phyloP scores from a whole-genome alignment of 768 basidiomycete genomes.

The Peribolospora kevripleyi region DNA sequence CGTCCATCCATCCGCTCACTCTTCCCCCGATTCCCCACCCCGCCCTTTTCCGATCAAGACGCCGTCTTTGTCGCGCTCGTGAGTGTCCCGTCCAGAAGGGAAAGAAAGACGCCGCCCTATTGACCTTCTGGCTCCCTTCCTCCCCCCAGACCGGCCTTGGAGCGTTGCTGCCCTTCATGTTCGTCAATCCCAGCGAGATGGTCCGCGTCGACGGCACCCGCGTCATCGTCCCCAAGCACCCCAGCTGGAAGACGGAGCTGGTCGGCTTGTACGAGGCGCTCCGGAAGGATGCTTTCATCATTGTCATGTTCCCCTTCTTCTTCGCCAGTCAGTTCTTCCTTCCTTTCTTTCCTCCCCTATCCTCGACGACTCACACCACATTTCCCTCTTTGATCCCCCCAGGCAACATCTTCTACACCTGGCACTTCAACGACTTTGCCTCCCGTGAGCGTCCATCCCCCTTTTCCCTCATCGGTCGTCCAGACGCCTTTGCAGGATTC shows the following conservation, averaged over 20 bases:
- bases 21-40: no score
- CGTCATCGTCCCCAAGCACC: conserved; percentile 2
- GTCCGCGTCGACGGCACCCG: conserved; percentile 27
- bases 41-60: conserved; percentile 18
- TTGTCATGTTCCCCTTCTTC: conserved; percentile 59
- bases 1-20: no score
- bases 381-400: not conserved
- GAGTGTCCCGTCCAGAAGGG: no score
- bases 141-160: not conserved
- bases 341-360: conserved; percentile 14
- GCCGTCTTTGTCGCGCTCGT: conserved; percentile 49
- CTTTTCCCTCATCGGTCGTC: not conserved
- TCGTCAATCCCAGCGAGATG: conserved; percentile 49
- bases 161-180: conserved; percentile 21
- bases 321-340: conserved; percentile 23
- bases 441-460: not conserved
- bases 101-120: no score
- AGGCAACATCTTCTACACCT: conserved; percentile 16
- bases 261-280: conserved; percentile 43
- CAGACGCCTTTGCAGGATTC: conserved; percentile 38
- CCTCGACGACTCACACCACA: conserved; percentile 24
- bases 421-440: conserved; percentile 32
- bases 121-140: no score
- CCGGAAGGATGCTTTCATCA: conserved; percentile 41
- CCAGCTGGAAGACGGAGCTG: conserved; percentile 43